Base-by-base conservation (phyloP, 2,329 filamentous ascomycete species). In the Botrytis cinerea region DNA sequence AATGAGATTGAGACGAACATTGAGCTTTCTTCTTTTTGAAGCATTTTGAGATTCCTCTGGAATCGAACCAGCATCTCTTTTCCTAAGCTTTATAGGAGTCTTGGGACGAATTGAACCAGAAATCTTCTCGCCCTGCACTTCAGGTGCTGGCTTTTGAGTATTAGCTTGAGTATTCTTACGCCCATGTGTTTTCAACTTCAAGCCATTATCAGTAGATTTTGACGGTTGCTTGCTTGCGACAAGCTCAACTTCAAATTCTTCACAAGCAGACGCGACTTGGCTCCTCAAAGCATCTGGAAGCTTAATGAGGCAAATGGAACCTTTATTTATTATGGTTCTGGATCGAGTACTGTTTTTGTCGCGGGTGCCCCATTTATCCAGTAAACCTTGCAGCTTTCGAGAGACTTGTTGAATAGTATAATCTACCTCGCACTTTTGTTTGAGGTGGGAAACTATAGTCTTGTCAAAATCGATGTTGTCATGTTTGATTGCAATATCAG, bases 381-480 rank as follows among this genome's bases (percentile, higher is more conserved):
- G 46, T 20, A 60, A 60, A 1, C 14, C 9, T 38, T 25, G 45
- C 22, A 71, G n/a, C 35, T 71, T 71, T 32, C 32, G 40, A n/a
- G 28, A 25, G 25, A 64, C 35, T 25, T 54, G 57, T 20, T 9
- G 14, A 25, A 20, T 38, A 7, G 57, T 71, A 32, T 71, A 71
- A 7, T 62, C 22, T 20, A 16, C 38, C 6, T 7, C 45, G 18
- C 28, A 48, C 35, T 48, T 48, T 35, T 64, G 28, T 3, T 64
- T 64, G 20, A 71, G 59, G 18, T 71, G 69, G 32, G 16, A 20
- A 12, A 20, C 43, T 8, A 71, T 25, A 43, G 69, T 71, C 35
- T 71, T 28, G 14, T 71, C 28, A 28, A 71, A 48, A 12, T 38
- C 25, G 22, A 54, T 32, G 18, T 62, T 18, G 4, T 18, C 9